Conservation (phyloP, 1,284 basidiomycete species). For the Cutaneotrichosporon dermatis region DNA sequence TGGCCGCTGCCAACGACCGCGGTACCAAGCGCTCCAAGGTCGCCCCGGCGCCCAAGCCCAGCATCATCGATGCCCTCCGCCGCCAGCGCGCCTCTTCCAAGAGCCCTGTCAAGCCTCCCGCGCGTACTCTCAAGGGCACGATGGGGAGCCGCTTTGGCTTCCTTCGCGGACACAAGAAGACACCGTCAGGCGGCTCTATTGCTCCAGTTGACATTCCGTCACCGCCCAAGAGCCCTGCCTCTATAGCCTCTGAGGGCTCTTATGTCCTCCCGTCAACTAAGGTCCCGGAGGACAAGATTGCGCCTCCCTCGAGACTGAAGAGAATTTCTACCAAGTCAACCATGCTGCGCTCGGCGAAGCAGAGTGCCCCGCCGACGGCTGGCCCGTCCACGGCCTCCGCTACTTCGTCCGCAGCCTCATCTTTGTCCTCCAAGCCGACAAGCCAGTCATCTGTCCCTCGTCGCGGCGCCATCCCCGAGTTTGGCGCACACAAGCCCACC, state of each 20-base stretch:
- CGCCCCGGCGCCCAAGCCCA: neutral
- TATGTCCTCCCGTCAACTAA: constrained; percentile 1
- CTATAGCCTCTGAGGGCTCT: neutral
- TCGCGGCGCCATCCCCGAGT: constrained; percentile 5
- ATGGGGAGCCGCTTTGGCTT: constrained; percentile 7
- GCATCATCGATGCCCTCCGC: constrained; percentile 1
- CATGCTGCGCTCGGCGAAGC: neutral
- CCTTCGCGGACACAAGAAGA: constrained; percentile 7
- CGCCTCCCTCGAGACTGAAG: neutral
- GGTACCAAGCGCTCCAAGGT: constrained; percentile 11
- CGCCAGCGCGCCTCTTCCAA: neutral
- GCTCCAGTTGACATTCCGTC: neutral
- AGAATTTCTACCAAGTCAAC: neutral
- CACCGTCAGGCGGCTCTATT: neutral
- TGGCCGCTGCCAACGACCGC: neutral
- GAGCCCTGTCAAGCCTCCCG: neutral
- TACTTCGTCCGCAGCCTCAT: no score
- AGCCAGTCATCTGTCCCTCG: neutral
- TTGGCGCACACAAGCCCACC: constrained; percentile 6
- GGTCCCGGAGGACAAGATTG: neutral
- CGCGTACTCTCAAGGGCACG: neutral
- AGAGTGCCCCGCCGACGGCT: neutral
- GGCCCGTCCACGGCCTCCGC: neutral
- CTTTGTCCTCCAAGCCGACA: no score
- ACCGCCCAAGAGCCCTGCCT: neutral